Percentiles rank a stretch among this genome's conserved stretches.
Conservation (phyloP, 2,329 filamentous ascomycete genomes). For the Sphaceloma murrayae region DNA sequence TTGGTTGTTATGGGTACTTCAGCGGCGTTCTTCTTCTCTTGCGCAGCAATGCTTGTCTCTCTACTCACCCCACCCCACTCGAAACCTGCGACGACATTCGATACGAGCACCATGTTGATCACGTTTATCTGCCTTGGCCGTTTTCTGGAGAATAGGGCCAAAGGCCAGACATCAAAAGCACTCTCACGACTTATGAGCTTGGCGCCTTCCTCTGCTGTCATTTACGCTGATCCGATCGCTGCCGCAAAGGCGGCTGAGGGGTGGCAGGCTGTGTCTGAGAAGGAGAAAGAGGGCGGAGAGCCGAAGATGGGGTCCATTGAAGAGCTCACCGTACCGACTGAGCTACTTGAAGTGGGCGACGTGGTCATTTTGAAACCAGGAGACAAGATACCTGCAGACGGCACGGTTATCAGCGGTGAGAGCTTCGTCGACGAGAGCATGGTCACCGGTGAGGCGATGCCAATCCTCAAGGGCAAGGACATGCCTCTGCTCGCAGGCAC, state of each 20-base stretch:
- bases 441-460: constrained; percentile 96
- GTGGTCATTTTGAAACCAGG: constrained; percentile 87
- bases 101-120: constrained; percentile 97
- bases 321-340: constrained; percentile 80
- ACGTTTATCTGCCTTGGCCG: constrained; percentile 88
- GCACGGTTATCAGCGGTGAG: constrained; percentile 74
- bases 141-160: constrained; percentile 87
- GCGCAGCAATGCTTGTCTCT: constrained; percentile 77
- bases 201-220: constrained; percentile 91
- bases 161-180: constrained; percentile 91
- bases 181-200: constrained; percentile 91
- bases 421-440: constrained; percentile 96
- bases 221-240: constrained; percentile 89
- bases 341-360: constrained; percentile 87
- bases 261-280: constrained; percentile 36
- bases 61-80: constrained; percentile 64
- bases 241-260: constrained; percentile 77
- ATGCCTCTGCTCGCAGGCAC: constrained; percentile 80
- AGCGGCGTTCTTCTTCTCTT: constrained; percentile 91
- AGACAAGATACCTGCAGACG: constrained; percentile 94
- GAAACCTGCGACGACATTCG: constrained; percentile 81
- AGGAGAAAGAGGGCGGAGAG: constrained; percentile 29
- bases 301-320: constrained; percentile 56
- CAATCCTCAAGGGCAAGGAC: constrained; percentile 78
- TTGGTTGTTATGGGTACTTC: constrained; percentile 89